Evolutionary conservation across 306 rosid species (phyloP).

Genomic region (Vicia villosa): DNA sequence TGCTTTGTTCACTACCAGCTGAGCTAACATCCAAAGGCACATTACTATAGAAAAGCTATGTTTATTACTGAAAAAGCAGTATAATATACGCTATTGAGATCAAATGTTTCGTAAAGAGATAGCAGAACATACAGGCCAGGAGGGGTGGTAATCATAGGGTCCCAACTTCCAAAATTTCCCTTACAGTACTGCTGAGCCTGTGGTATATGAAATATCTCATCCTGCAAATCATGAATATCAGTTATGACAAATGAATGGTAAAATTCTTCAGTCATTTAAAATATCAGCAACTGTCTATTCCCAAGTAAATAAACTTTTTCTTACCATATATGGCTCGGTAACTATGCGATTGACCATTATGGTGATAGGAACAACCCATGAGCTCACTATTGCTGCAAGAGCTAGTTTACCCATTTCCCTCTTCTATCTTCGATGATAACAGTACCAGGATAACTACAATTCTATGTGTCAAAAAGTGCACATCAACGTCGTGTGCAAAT

Average conservation of each 20-base stretch:
- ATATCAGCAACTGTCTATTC: background rate
- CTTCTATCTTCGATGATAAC: constrained; percentile 15
- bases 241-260: constrained; percentile 11
- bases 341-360: constrained; percentile 62
- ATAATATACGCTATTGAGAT: constrained; percentile 8
- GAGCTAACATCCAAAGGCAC: constrained; percentile 15
- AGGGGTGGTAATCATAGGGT: constrained; percentile 96
- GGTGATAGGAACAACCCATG: constrained; percentile 75
- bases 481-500: constrained; percentile 5
- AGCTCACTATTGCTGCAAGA: constrained; percentile 71
- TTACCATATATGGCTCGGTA: constrained; percentile 86
- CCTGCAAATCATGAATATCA: constrained; percentile 52
- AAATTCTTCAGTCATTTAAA: constrained; percentile 23
- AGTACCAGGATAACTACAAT: constrained; percentile 3
- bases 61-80: constrained; percentile 7
- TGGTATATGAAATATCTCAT: constrained; percentile 90
- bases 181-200: constrained; percentile 79
- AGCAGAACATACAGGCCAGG: constrained; percentile 82
- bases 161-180: constrained; percentile 92
- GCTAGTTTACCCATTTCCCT: constrained; percentile 65
- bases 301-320: background rate
- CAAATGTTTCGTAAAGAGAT: background rate
- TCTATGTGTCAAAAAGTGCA: constrained; percentile 13
- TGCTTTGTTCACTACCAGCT: background rate
- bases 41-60: background rate